A percentile compares a stretch with the other conserved stretches of the same genome.
phyloP scores from a whole-genome alignment of 768 basidiomycete genomes.

The Leccinum disarticulatum region DNA sequence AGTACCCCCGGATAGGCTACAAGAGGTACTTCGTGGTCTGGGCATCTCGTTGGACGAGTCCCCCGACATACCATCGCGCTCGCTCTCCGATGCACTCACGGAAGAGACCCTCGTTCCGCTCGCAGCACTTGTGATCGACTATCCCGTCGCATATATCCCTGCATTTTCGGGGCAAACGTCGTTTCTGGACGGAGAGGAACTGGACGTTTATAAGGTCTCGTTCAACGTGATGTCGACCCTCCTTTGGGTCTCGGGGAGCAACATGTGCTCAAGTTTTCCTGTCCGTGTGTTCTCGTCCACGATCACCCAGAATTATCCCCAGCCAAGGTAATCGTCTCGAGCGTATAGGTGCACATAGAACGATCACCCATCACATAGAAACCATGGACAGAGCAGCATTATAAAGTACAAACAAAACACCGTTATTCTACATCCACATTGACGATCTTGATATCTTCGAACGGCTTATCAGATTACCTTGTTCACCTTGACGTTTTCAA shows the following conservation, averaged over 20 bases:
- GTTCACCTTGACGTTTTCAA: constrained; percentile 87
- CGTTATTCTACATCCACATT: constrained; percentile 70
- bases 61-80: constrained; percentile 22
- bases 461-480: constrained; percentile 77
- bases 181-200: constrained; percentile 44
- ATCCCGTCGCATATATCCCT: constrained; percentile 58
- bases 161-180: constrained; percentile 34
- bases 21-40: constrained; percentile 15
- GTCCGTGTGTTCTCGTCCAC: constrained; percentile 38
- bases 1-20: constrained; percentile 13
- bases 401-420: constrained; percentile 25
- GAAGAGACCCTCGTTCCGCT: constrained; percentile 44
- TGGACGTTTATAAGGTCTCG: constrained; percentile 50
- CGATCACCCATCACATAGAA: constrained; percentile 35
- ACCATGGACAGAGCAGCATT: constrained; percentile 49
- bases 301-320: constrained; percentile 16
- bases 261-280: constrained; percentile 57
- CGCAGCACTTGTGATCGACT: constrained; percentile 60
- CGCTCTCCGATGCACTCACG: constrained; percentile 30
- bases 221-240: constrained; percentile 1
- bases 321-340: constrained; percentile 32
- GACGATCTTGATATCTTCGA: constrained; percentile 90
- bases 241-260: background rate
- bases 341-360: constrained; percentile 18
- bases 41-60: constrained; percentile 1